Evolutionary conservation across 495 filamentous ascomycete species (phyloP).

Genomic region (Penicillium pulvis): DNA sequence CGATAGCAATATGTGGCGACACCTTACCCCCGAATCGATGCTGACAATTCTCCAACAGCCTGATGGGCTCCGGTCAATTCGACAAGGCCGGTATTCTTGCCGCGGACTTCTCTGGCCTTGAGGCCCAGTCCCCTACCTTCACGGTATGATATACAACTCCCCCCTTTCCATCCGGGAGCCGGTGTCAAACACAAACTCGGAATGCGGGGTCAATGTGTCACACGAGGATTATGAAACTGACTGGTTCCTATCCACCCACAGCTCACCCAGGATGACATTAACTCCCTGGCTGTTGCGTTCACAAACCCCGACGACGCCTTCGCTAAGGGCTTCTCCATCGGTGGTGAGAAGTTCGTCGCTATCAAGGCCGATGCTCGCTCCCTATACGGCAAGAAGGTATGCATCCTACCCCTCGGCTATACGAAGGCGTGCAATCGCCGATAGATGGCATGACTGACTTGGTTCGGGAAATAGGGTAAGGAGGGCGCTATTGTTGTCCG

Average conservation of each 20-base stretch:
- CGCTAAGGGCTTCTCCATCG: slow-evolving; percentile 65
- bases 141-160: slow-evolving; percentile 48
- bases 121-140: slow-evolving; percentile 75
- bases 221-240: not conserved
- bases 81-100: slow-evolving; percentile 89
- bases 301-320: slow-evolving; percentile 31
- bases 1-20: not conserved
- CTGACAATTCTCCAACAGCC: slow-evolving; percentile 51
- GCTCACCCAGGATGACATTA: slow-evolving; percentile 45
- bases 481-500: slow-evolving; percentile 78
- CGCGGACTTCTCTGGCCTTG: slow-evolving; percentile 75
- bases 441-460: slow-evolving; percentile 1
- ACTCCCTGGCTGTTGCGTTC: slow-evolving; percentile 37
- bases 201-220: slow-evolving; percentile 11
- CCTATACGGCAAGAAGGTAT: slow-evolving; percentile 85
- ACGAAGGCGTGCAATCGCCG: not conserved
- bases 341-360: slow-evolving; percentile 70
- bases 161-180: slow-evolving; percentile 7
- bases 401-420: not conserved
- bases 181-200: not conserved
- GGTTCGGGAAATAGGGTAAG: slow-evolving; percentile 62
- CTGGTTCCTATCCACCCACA: slow-evolving; percentile 13
- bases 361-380: slow-evolving; percentile 73
- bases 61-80: slow-evolving; percentile 80
- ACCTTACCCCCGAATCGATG: slow-evolving; percentile 14